Conservation (phyloP, 208 protist genomes). For the Balamuthia mandrillaris region DNA sequence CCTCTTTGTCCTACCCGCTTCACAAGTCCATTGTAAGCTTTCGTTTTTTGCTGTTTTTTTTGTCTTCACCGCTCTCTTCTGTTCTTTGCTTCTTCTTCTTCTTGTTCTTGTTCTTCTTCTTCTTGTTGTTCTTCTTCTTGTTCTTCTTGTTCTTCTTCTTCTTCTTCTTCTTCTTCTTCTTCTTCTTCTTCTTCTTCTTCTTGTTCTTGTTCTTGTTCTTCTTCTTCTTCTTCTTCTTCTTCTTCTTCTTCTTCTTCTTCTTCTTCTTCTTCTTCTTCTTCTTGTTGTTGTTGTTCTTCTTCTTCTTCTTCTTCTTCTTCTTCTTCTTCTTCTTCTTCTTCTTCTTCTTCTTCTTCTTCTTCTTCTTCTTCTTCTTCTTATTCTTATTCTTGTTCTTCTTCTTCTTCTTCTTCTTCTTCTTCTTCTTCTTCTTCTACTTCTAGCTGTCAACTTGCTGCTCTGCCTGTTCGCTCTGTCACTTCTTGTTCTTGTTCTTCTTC, state of each 20-base stretch:
- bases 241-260: background rate
- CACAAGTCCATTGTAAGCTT: background rate
- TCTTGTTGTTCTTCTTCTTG: background rate
- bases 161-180: background rate
- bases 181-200: background rate
- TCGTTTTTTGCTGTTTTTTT: background rate
- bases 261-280: background rate
- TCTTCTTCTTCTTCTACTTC: background rate
- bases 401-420: background rate
- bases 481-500: background rate
- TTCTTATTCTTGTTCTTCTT: background rate
- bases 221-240: background rate
- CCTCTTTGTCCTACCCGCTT: constrained; percentile 7
- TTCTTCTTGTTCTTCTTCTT: background rate
- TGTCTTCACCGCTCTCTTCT: background rate
- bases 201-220: background rate
- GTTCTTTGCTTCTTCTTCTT: background rate
- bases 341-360: background rate
- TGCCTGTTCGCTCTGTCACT: background rate
- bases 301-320: background rate
- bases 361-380: background rate
- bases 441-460: background rate
- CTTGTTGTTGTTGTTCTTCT: background rate
- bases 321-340: background rate
- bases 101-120: background rate